Percentiles rank a stretch among this genome's conserved stretches.
Evolutionary conservation across 331 rosid genomes (phyloP).

Genomic region (Rhamnella rubrinervis): DNA sequence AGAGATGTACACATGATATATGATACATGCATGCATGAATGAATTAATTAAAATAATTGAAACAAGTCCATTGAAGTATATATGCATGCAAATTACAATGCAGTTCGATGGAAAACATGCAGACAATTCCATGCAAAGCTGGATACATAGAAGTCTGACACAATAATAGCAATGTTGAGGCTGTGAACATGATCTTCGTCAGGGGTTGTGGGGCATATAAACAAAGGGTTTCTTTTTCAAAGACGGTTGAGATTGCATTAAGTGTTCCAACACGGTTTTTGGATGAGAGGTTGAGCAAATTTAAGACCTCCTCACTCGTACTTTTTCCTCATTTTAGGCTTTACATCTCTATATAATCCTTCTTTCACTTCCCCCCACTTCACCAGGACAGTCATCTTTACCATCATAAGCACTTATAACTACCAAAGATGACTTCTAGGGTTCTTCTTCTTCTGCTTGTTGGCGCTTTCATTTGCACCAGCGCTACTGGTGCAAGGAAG

Average conservation of each 20-base stretch:
- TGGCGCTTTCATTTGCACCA: constrained; percentile 40
- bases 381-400: constrained; percentile 1
- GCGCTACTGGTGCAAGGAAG: constrained; percentile 34
- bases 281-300: constrained; percentile 24
- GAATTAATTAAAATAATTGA: too few species aligned
- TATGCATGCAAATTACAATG: too few species aligned
- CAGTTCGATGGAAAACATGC: too few species aligned
- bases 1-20: too few species aligned
- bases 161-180: neutral
- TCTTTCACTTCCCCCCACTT: neutral
- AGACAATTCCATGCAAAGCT: too few species aligned
- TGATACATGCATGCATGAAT: too few species aligned
- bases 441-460: constrained; percentile 34
- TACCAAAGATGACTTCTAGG: constrained; percentile 19
- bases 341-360: neutral
- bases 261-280: constrained; percentile 18
- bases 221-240: constrained; percentile 7
- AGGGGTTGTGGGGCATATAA: constrained; percentile 9
- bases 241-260: constrained; percentile 33
- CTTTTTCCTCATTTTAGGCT: neutral
- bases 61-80: too few species aligned
- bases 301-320: neutral
- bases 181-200: neutral
- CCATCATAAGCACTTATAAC: neutral
- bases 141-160: neutral